Evolutionary conservation across 805 yeast genomes (phyloP).

Genomic region (Torulaspora franciscae): DNA sequence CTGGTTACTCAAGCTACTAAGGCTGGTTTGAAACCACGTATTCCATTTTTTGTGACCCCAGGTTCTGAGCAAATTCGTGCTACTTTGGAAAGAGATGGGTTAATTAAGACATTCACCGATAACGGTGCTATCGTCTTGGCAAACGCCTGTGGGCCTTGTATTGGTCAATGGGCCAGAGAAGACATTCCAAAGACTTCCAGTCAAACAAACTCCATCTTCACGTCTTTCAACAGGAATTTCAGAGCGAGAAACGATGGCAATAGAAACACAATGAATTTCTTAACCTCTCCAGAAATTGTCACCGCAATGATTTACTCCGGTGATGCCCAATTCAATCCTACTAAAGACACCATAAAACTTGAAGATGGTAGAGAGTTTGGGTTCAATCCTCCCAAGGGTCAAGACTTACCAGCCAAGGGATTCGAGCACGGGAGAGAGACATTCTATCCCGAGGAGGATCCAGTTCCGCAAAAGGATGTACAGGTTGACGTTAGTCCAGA

Average conservation of each 20-base stretch:
- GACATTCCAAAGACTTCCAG: slow-evolving; percentile 61
- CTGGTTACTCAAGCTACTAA: slow-evolving; percentile 80
- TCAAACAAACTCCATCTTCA: slow-evolving; percentile 83
- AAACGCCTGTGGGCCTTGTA: slow-evolving; percentile 99
- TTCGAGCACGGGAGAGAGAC: slow-evolving; percentile 69
- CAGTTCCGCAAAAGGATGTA: slow-evolving; percentile 57
- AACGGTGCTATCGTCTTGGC: slow-evolving; percentile 92
- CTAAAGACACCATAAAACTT: slow-evolving; percentile 74
- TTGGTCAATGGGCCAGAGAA: slow-evolving; percentile 98
- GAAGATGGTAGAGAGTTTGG: slow-evolving; percentile 67
- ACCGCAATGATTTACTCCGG: slow-evolving; percentile 97
- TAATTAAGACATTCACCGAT: slow-evolving; percentile 69
- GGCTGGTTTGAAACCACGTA: slow-evolving; percentile 84
- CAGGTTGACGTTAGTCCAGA: slow-evolving; percentile 69
- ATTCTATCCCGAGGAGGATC: slow-evolving; percentile 70
- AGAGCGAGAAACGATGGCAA: slow-evolving; percentile 98
- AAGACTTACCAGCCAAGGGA: slow-evolving; percentile 76
- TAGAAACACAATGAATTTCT: slow-evolving; percentile 93
- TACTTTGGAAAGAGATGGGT: slow-evolving; percentile 92
- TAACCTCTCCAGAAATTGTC: slow-evolving; percentile 97
- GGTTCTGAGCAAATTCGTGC: slow-evolving; percentile 98
- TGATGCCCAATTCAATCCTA: slow-evolving; percentile 85
- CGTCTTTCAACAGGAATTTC: slow-evolving; percentile 97
- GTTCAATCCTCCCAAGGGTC: slow-evolving; percentile 76
- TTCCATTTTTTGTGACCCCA: slow-evolving; percentile 92